phyloP scores from a whole-genome alignment of 2,329 filamentous ascomycete species.

The Aspergillus fructus region DNA sequence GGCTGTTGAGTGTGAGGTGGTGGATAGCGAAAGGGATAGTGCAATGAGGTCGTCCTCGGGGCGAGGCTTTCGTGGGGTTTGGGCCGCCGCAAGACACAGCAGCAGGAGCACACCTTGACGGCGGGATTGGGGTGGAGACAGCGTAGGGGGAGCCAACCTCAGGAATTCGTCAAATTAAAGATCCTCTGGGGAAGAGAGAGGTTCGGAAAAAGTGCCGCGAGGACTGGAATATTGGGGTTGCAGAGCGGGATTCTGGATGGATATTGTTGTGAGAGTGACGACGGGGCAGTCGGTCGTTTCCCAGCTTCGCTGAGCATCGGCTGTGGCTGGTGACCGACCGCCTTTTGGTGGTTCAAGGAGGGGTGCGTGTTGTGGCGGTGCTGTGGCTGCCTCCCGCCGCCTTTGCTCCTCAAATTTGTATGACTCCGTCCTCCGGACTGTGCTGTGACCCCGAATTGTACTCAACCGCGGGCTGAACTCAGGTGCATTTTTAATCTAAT shows the following conservation, averaged over 20 bases:
- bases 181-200: neutral
- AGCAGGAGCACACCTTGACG: conserved; percentile 28
- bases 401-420: conserved; percentile 2
- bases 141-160: conserved; percentile 5
- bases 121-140: conserved; percentile 19
- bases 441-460: neutral
- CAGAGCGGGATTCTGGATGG: conserved; percentile 8
- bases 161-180: conserved; percentile 8
- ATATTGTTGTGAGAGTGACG: conserved; percentile 19
- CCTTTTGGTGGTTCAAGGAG: conserved; percentile 17
- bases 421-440: neutral
- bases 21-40: conserved; percentile 27
- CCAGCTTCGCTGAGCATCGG: conserved; percentile 6
- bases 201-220: conserved; percentile 7
- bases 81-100: conserved; percentile 34
- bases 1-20: conserved; percentile 16
- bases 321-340: conserved; percentile 30
- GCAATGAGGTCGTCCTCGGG: conserved; percentile 25
- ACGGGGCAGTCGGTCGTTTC: conserved; percentile 9
- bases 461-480: neutral
- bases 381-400: conserved; percentile 22
- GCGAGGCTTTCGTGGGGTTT: conserved; percentile 41
- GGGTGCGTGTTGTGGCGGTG: conserved; percentile 32
- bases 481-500: neutral
- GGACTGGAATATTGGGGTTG: conserved; percentile 7